Conservation (phyloP, 805 yeast genomes). For the Candida xiaguanensis region DNA sequence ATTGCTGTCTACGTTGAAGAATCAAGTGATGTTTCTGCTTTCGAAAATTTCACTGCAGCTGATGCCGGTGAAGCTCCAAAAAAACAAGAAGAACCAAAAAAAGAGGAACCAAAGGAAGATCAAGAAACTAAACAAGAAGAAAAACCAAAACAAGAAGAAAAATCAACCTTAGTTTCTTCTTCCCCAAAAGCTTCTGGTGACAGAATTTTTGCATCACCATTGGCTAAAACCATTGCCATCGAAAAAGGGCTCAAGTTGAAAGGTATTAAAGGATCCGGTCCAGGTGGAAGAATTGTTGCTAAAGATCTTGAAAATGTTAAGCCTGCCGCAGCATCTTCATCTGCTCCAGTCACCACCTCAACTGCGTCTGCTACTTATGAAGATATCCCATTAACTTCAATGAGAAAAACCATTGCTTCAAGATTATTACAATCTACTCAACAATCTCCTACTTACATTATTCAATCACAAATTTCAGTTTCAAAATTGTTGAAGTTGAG, state of each 20-base stretch:
- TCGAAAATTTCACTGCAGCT: conserved; percentile 75
- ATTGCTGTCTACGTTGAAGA: conserved; percentile 96
- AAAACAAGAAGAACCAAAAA: conserved; percentile 2
- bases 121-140: conserved; percentile 27
- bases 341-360: conserved; percentile 38
- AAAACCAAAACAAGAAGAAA: conserved; percentile 26
- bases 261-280: conserved; percentile 88
- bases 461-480: conserved; percentile 82
- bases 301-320: conserved; percentile 79
- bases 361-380: conserved; percentile 56
- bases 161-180: conserved; percentile 22
- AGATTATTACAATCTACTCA: conserved; percentile 85
- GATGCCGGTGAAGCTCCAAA: conserved; percentile 65
- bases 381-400: conserved; percentile 82
- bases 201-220: conserved; percentile 90
- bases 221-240: conserved; percentile 88
- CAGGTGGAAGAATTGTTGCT: conserved; percentile 89
- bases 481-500: conserved; percentile 89
- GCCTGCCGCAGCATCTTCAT: conserved; percentile 38
- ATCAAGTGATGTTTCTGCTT: conserved; percentile 78
- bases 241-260: conserved; percentile 88
- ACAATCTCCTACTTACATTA: conserved; percentile 87
- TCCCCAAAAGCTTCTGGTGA: conserved; percentile 44
- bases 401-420: conserved; percentile 92
- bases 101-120: conserved; percentile 24